Base-by-base conservation (phyloP, 805 yeast genomes). In the Wickerhamiella vanderwaltii region DNA sequence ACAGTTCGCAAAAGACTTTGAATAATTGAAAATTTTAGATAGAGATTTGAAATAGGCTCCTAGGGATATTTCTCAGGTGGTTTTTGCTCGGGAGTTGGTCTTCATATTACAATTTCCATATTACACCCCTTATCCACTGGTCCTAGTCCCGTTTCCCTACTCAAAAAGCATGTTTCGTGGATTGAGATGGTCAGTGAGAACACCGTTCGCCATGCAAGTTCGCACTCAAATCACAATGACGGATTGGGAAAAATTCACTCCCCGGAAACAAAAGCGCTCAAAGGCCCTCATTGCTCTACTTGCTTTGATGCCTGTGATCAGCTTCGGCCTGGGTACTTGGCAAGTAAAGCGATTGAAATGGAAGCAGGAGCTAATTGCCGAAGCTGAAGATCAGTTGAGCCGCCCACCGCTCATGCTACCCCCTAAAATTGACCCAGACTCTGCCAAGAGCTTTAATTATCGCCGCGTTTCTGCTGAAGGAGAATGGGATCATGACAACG, bases 301-400 rank as follows among this genome's bases (percentile, higher is more conserved):
- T 44, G 56, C 55, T 9, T 73, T 88, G 16, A 88, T 93, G 79
- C 98, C 98, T 0, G 68, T 86, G 1, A 69, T 86, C 2, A 75
- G 95, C 9, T 82, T 88, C 57, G 78, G 77, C 35, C 64, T 91
- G 33, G 98, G 97, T 1, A 72, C 86, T 43, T 91, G 98, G 98
- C 98, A 91, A 63, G 75, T 83, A 35, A 67, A 73, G 51, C 68
- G 98, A 49, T 63, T 91, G 38, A 68, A 73, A 46, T 91, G 98
- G 98, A 91, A 91, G 59, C 80, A 77, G 18, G 73, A 77, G 47
- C 67, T 91, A 47, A 80, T 91, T 46, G 79, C 93, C 3, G 71
- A 72, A 16, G 77, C 88, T 53, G 96, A 91, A 58, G 85, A 83
- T 53, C 66, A 87, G 48, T 63, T 91, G 51, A 76, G 87, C 0